Evolutionary conservation across 2,329 filamentous ascomycete species (phyloP), one percentile per base, ranked within the genome.

Genomic region (Ophiostoma novo-ulmi): DNA sequence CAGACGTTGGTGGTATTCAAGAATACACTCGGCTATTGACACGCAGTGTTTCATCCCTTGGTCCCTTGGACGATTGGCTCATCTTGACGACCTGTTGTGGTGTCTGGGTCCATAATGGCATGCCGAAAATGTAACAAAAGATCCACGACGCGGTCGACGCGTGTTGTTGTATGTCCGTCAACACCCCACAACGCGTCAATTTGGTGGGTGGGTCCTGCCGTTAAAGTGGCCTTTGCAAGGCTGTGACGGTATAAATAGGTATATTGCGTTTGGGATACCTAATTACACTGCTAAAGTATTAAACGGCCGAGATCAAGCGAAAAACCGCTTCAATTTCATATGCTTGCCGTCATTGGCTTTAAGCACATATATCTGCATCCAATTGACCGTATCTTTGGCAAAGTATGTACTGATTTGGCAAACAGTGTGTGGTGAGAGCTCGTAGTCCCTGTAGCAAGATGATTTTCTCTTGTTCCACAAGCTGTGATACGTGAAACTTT

Each of bases 171-270:
- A 22, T 5, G 58, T 22, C 63, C n/a, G n/a, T 39, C 63, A 22
- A 65, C 36, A 65, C 67, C 68, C 71, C 71, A 71, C 70, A 68
- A 71, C 71, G 72, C 72, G 72, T 70, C 39, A 20, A 6, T 52
- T n/a, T 4, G 44, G 22, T 11, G n/a, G 10, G 70, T 69, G 70
- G 70, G 61, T 48, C 64, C 41, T 14, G 39, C 41, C 20, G 39
- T 35, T 58, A 39, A 58, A 67, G 63, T 65, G 36, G 35, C 52
- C 26, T 58, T 6, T 3, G 20, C 63, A 41, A 39, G 63, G 63
- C 63, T 65, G n/a, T 22, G 10, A 14, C 63, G 11, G 63, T 65
- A 20, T 5, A 14, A 14, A 11, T 65, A 65, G 58, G 11, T 2
- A 58, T 26, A 13, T 14, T 6, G 17, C 2, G 17, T 5, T 2